These are phyloP conservation scores for Euphorbia peplus DNA, from an alignment of 345 rosid species.

Conservation along the genomic window DNA sequence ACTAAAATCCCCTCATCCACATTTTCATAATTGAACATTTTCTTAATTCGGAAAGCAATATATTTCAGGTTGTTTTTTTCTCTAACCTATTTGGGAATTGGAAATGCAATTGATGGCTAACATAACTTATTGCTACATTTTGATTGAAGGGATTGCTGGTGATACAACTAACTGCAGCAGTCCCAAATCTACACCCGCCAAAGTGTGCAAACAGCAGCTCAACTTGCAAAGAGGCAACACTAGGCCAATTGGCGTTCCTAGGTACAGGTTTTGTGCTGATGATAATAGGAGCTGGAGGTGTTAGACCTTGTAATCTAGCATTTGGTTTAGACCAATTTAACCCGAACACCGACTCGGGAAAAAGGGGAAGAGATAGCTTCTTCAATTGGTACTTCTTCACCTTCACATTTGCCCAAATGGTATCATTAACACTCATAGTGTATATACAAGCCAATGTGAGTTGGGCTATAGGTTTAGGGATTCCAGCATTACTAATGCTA, in stretches of 20 bases:
- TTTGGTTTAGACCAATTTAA: constrained; percentile 13
- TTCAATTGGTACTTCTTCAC: constrained; percentile 33
- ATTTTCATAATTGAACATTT: too few species aligned
- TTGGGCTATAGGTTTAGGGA: constrained; percentile 27
- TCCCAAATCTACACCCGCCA: constrained; percentile 19
- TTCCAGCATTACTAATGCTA: constrained; percentile 24
- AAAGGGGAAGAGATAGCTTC: constrained; percentile 21
- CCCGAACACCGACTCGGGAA: constrained; percentile 19
- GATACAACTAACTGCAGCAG: constrained; percentile 19
- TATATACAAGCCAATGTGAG: constrained; percentile 25
- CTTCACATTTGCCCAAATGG: constrained; percentile 21
- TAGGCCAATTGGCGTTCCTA: constrained; percentile 22
- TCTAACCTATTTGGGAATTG: too few species aligned
- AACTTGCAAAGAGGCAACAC: constrained; percentile 16
- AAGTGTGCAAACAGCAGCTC: background rate
- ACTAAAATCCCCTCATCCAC: too few species aligned
- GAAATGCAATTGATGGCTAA: too few species aligned
- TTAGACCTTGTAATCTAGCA: constrained; percentile 15
- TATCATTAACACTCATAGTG: constrained; percentile 15
- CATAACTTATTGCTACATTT: background rate
- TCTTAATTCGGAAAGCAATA: too few species aligned
- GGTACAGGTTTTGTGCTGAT: constrained; percentile 7
- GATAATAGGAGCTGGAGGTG: constrained; percentile 23
- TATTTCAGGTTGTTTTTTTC: too few species aligned
- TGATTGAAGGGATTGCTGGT: constrained; percentile 18